A percentile compares a stretch with the other conserved stretches of the same genome.
These are phyloP conservation scores for Dictyostelium purpureum DNA, from an alignment of 78 protist species.

Conservation along the genomic window DNA sequence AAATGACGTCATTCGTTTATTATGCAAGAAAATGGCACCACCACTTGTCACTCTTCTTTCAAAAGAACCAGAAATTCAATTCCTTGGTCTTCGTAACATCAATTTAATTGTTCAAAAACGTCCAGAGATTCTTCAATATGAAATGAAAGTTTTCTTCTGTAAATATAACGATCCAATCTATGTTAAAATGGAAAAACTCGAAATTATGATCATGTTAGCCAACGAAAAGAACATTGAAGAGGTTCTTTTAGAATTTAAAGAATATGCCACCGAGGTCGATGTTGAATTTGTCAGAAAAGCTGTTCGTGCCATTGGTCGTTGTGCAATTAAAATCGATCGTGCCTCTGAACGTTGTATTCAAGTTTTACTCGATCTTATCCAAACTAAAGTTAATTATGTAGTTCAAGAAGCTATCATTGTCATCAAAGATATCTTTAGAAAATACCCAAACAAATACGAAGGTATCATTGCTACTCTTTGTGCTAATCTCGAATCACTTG, in stretches of 20 bases:
- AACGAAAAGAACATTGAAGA: slow-evolving; percentile 93
- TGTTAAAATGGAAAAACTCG: slow-evolving; percentile 99
- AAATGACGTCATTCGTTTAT: background rate
- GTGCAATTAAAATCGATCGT: slow-evolving; percentile 97
- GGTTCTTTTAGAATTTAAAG: slow-evolving; percentile 96
- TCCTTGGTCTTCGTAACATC: slow-evolving; percentile 99
- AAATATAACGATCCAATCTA: slow-evolving; percentile 99
- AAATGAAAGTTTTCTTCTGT: slow-evolving; percentile 97
- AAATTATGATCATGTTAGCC: slow-evolving; percentile 97
- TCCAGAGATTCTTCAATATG: slow-evolving; percentile 92
- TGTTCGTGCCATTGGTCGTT: slow-evolving; percentile 97
- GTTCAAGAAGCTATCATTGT: slow-evolving; percentile 99
- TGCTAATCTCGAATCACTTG: slow-evolving; percentile 98
- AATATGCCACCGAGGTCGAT: slow-evolving; percentile 98
- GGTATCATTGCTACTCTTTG: slow-evolving; percentile 96
- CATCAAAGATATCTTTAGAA: slow-evolving; percentile 98
- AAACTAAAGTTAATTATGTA: slow-evolving; percentile 98
- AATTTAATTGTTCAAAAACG: slow-evolving; percentile 94
- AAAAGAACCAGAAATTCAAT: slow-evolving; percentile 97
- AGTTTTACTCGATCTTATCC: slow-evolving; percentile 96
- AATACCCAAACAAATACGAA: slow-evolving; percentile 98
- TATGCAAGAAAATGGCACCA: slow-evolving; percentile 90
- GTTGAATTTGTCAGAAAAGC: slow-evolving; percentile 98
- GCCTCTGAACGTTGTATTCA: slow-evolving; percentile 93
- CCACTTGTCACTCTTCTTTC: slow-evolving; percentile 95